phyloP scores from a whole-genome alignment of 257 asterid genomes.

The Rubia yunnanensis region DNA sequence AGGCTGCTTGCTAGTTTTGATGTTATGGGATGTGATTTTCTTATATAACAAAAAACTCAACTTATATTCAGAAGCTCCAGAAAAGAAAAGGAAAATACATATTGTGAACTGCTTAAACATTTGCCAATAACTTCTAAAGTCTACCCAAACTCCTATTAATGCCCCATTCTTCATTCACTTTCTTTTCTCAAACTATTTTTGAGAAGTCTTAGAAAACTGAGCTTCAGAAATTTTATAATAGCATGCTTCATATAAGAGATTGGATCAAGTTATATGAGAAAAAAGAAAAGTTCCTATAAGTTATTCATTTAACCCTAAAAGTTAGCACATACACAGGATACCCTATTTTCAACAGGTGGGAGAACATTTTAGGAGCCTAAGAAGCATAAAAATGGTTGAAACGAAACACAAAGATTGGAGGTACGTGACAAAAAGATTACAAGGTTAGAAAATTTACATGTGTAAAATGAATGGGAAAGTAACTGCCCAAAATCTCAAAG shows the following conservation, averaged over 20 bases:
- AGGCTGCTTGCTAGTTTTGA: neutral
- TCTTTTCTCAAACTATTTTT: neutral
- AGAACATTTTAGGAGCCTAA: neutral
- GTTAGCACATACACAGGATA: neutral
- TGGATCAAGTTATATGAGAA: neutral
- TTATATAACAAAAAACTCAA: neutral
- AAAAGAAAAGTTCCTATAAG: neutral
- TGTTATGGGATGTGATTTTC: neutral
- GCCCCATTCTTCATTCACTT: neutral
- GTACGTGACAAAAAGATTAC: constrained; percentile 7
- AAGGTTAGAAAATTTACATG: constrained; percentile 54
- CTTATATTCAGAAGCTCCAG: neutral
- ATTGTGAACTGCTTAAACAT: neutral
- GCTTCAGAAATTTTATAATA: neutral
- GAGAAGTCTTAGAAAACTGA: neutral
- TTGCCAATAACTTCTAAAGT: neutral
- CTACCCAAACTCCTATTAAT: neutral
- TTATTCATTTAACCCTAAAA: neutral
- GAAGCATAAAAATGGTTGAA: neutral
- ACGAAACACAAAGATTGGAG: constrained; percentile 7
- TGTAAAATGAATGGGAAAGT: constrained; percentile 87
- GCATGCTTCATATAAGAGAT: neutral
- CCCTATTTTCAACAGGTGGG: neutral
- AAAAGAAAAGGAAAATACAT: neutral
- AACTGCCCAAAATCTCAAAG: constrained; percentile 66